phyloP scores from a whole-genome alignment of 1,139 yeast genomes.

The Kurtzmaniella quercitrusa region DNA sequence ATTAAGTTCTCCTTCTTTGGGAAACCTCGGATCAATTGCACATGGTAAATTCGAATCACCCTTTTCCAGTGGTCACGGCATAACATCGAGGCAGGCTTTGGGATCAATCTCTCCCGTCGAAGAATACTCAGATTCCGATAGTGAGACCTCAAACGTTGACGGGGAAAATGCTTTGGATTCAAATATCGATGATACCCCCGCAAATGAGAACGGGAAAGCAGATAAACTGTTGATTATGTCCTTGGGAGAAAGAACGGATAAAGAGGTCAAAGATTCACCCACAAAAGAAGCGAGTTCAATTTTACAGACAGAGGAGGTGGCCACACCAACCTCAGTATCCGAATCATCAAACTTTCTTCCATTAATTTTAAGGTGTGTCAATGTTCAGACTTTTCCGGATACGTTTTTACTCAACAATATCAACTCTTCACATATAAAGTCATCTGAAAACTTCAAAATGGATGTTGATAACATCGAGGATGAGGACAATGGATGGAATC shows the following conservation, averaged over 20 bases:
- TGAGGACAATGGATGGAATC: slow-evolving; percentile 1
- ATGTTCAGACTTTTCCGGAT: slow-evolving; percentile 56
- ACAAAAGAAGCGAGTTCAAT: background rate
- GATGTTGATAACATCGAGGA: slow-evolving; percentile 25
- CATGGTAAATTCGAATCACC: slow-evolving; percentile 5
- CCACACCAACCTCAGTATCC: slow-evolving; percentile 11
- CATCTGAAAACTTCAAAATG: slow-evolving; percentile 24
- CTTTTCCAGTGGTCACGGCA: background rate
- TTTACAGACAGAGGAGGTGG: background rate
- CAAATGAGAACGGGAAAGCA: background rate
- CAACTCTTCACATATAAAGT: slow-evolving; percentile 14
- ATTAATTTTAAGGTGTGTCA: slow-evolving; percentile 57
- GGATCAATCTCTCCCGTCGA: slow-evolving; percentile 6
- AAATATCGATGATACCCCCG: background rate
- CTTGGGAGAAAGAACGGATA: background rate
- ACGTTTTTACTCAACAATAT: slow-evolving; percentile 38
- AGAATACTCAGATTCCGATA: background rate
- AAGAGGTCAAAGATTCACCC: background rate
- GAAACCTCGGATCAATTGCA: background rate
- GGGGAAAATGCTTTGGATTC: background rate
- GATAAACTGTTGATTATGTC: background rate
- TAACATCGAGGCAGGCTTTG: background rate
- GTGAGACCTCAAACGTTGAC: background rate
- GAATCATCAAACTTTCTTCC: slow-evolving; percentile 58
- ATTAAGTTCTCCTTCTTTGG: slow-evolving; percentile 2